These are phyloP conservation scores for Aspergillus cavernicola DNA, from an alignment of 495 filamentous ascomycete genomes.

Conservation along the genomic window DNA sequence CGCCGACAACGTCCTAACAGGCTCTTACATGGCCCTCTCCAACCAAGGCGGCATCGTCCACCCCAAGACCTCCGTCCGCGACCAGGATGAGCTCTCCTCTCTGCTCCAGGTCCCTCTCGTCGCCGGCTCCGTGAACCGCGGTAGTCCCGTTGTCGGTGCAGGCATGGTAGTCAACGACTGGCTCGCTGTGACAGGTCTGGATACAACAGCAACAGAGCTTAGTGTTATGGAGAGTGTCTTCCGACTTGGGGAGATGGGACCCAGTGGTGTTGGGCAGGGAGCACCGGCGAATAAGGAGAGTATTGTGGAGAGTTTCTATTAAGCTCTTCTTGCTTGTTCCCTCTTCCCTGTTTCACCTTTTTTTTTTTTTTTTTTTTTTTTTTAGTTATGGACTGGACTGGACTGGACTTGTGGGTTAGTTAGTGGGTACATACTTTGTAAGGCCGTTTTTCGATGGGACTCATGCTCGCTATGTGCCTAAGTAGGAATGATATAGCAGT, in stretches of 20 bases:
- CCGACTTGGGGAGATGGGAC: conserved; percentile 71
- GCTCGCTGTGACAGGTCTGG: conserved; percentile 94
- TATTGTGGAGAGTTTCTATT: conserved; percentile 98
- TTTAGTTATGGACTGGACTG: too few relatives aligned
- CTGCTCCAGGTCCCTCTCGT: conserved; percentile 94
- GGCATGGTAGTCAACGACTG: conserved; percentile 99
- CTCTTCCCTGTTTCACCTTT: too few relatives aligned
- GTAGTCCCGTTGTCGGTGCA: conserved; percentile 88
- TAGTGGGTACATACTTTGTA: too few relatives aligned
- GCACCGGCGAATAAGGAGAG: conserved; percentile 86
- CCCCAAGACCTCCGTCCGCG: conserved; percentile 92
- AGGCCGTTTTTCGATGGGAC: too few relatives aligned
- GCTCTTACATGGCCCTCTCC: conserved; percentile 90
- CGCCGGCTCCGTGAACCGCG: conserved; percentile 88
- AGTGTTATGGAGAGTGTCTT: conserved; percentile 96
- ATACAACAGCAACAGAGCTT: conserved; percentile 95
- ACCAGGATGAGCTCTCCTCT: conserved; percentile 94
- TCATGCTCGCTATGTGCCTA: too few relatives aligned
- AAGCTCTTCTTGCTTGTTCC: conserved; percentile 13
- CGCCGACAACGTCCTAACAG: conserved; percentile 92
- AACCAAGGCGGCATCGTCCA: conserved; percentile 98
- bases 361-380: background rate
- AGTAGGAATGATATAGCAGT: too few relatives aligned
- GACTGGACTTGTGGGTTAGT: too few relatives aligned
- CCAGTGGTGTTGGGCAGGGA: conserved; percentile 55